Base-by-base conservation (phyloP, 2,329 filamentous ascomycete species). In the Leptographium radiaticola region DNA sequence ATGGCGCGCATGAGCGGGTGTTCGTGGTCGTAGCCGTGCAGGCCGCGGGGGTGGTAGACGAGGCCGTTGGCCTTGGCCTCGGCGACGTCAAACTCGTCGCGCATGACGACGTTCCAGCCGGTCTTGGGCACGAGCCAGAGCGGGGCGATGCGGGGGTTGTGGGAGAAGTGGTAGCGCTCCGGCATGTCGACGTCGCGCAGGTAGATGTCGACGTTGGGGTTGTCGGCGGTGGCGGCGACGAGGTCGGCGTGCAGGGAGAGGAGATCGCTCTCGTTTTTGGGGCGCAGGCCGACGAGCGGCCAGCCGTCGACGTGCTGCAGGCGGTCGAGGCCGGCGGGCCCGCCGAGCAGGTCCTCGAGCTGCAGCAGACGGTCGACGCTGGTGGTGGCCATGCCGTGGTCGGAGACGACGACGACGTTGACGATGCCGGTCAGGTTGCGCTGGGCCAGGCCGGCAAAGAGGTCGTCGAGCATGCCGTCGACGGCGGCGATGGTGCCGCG, bases 381-480 rank as follows among this genome's bases (percentile, higher is more conserved):
- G 0, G 93, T 97, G 0, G 89, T 95, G 1, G 93, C 93, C 93
- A 98, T 98, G 51, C 93, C 93, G 65, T 98, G 93, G 65, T 98
- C 93, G 0, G 89, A 96, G 2, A 98, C 91, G n/a, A 98, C 77
- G 38, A 98, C 83, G 9, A 98, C 78, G 60, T 98, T 98, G 64
- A 97, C 88, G 56, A 98, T 86, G 20, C 84, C 66, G 0, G 89
- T 95, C 51, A 98, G 71, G 65, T 97, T 96, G 49, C 93, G 83
- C 48, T 77, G 70, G 57, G 90, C 80, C 0, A 98, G 74, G 0
- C 90, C 90, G 2, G 73, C 67, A 63, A 97, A 85, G 1, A 98
- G 71, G 25, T 77, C 67, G 33, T 82, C 85, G 31, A 98, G 73
- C 88, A 97, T 94, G 2, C 68, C 70, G 66, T 98, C 93, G 1